Evolutionary conservation across 2,329 filamentous ascomycete genomes (phyloP).

Genomic region (Trichoderma gracile): DNA sequence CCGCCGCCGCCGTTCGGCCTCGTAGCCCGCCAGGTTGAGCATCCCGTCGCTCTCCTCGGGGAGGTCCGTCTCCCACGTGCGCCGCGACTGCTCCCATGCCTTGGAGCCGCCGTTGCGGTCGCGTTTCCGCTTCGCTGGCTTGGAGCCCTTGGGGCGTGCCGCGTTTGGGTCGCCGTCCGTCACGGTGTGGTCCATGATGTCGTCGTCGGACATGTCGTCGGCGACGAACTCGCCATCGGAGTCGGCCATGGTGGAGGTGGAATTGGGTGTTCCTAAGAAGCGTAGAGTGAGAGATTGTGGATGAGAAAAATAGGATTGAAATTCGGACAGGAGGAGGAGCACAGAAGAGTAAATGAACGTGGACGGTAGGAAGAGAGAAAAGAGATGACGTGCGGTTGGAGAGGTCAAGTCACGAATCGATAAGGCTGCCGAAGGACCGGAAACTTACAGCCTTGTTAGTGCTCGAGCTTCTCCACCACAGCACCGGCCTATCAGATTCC

Average conservation of each 20-base stretch:
- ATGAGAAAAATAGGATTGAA: too few species aligned
- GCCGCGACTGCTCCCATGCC: slow-evolving; percentile 66
- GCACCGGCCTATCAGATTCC: background rate
- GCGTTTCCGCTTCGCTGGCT: slow-evolving; percentile 38
- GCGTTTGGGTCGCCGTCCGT: slow-evolving; percentile 39
- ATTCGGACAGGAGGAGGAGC: too few species aligned
- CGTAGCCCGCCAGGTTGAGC: slow-evolving; percentile 74
- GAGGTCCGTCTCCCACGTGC: slow-evolving; percentile 71
- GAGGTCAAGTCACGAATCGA: background rate
- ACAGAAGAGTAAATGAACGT: background rate
- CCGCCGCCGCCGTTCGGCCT: slow-evolving; percentile 78
- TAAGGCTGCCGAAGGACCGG: background rate
- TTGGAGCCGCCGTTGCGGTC: slow-evolving; percentile 47
- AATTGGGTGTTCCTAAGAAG: background rate
- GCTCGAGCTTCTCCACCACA: slow-evolving; percentile 21
- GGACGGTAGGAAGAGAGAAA: background rate
- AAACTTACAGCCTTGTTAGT: slow-evolving; percentile 26
- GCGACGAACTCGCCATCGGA: slow-evolving; percentile 71
- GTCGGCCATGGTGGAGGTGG: slow-evolving; percentile 61
- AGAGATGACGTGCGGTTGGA: background rate
- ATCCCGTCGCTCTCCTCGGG: slow-evolving; percentile 72
- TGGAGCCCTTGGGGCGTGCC: slow-evolving; percentile 34
- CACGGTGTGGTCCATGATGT: slow-evolving; percentile 54
- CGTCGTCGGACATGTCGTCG: slow-evolving; percentile 65
- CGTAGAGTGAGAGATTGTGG: background rate